Percentiles rank a stretch among this genome's conserved stretches.
phyloP scores from a whole-genome alignment of 768 basidiomycete genomes.

The Auriscalpium vulgare region DNA sequence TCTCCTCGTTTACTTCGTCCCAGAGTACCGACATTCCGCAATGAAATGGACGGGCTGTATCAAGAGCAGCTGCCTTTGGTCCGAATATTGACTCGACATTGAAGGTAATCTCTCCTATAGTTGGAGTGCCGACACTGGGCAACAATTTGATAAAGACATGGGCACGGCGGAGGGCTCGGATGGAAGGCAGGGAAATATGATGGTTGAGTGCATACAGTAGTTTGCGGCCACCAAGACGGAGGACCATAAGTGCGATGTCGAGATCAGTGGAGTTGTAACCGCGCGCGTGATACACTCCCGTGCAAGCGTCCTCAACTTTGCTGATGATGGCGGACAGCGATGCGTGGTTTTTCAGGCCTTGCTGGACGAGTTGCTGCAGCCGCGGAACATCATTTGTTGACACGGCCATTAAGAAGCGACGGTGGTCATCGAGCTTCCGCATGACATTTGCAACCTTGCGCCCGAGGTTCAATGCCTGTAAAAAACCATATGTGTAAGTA shows the following conservation, averaged over 20 bases:
- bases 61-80: not conserved
- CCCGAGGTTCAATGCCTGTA: not conserved
- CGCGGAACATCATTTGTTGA: not conserved
- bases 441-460: not conserved
- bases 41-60: not conserved
- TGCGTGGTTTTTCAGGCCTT: not conserved
- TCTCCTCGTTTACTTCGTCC: slow-evolving; percentile 22
- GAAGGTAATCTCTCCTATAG: not conserved
- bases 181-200: not conserved
- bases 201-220: not conserved
- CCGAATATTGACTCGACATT: not conserved
- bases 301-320: not conserved
- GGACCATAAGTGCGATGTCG: not conserved
- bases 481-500: not conserved
- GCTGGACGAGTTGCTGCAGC: not conserved
- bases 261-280: not conserved
- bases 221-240: not conserved
- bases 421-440: not conserved
- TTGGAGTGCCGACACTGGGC: not conserved
- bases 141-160: not conserved
- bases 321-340: not conserved
- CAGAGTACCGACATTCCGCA: slow-evolving; percentile 15
- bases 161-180: not conserved
- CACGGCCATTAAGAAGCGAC: not conserved
- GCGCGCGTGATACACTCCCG: not conserved